Percentiles rank a stretch among this genome's conserved stretches.
phyloP scores from a whole-genome alignment of 495 filamentous ascomycete species.

The Hypomontagnella submonticulosa region DNA sequence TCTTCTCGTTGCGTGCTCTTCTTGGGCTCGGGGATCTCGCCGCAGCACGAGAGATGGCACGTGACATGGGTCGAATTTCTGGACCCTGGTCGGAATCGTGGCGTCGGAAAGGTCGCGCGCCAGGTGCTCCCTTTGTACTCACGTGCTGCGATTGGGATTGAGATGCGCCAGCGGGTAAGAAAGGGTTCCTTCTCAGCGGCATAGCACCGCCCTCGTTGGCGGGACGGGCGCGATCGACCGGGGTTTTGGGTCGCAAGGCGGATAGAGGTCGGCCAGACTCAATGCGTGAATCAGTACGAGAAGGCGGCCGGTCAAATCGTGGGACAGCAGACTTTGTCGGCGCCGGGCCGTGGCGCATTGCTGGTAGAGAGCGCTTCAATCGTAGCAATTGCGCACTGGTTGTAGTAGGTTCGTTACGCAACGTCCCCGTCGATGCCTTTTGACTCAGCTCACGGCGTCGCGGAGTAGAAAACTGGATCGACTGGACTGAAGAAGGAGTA shows the following conservation, averaged over 20 bases:
- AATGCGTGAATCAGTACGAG: slow-evolving; percentile 49
- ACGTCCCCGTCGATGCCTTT: slow-evolving; percentile 64
- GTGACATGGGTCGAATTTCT: slow-evolving; percentile 65
- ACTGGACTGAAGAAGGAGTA: slow-evolving; percentile 63
- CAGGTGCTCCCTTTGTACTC: slow-evolving; percentile 74
- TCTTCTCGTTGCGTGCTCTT: slow-evolving; percentile 53
- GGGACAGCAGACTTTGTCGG: slow-evolving; percentile 55
- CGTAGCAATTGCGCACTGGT: slow-evolving; percentile 79
- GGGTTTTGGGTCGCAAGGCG: slow-evolving; percentile 73
- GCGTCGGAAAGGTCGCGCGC: slow-evolving; percentile 74
- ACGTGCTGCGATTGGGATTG: slow-evolving; percentile 82
- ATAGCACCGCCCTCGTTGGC: slow-evolving; percentile 63
- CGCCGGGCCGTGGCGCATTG: slow-evolving; percentile 68
- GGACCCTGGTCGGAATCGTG: slow-evolving; percentile 74
- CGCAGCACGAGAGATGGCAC: slow-evolving; percentile 64
- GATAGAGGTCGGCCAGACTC: slow-evolving; percentile 54
- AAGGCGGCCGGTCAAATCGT: slow-evolving; percentile 65
- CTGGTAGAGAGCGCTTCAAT: slow-evolving; percentile 88
- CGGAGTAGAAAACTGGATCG: slow-evolving; percentile 67
- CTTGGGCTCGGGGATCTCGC: slow-evolving; percentile 68
- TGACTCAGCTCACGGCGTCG: slow-evolving; percentile 67
- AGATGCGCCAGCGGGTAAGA: slow-evolving; percentile 81
- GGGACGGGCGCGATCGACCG: slow-evolving; percentile 69
- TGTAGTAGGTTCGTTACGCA: slow-evolving; percentile 70
- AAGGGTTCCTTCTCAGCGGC: slow-evolving; percentile 71